These are phyloP conservation scores for Monilinia fructigena DNA, from an alignment of 2,329 filamentous ascomycete genomes.

Conservation along the genomic window DNA sequence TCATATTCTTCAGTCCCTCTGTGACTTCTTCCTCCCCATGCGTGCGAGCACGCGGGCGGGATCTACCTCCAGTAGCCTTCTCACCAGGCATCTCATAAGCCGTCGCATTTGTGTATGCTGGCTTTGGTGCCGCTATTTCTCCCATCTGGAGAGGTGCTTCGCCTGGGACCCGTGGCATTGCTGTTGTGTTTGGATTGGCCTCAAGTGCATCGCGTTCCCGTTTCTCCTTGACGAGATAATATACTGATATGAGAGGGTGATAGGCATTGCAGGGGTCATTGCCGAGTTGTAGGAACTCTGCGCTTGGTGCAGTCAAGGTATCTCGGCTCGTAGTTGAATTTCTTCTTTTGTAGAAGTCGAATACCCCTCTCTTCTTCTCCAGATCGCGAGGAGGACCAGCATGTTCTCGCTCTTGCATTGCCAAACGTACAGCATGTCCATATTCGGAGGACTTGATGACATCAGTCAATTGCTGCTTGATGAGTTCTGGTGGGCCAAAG, in stretches of 20 bases:
- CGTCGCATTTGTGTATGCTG: slow-evolving; percentile 82
- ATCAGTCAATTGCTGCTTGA: slow-evolving; percentile 76
- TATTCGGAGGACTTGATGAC: slow-evolving; percentile 95
- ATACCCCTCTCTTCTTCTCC: slow-evolving; percentile 82
- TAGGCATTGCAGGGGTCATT: slow-evolving; percentile 90
- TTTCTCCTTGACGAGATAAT: slow-evolving; percentile 95
- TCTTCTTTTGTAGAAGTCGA: slow-evolving; percentile 94
- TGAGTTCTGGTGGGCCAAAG: slow-evolving; percentile 83
- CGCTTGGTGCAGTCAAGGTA: slow-evolving; percentile 78
- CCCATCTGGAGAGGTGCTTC: slow-evolving; percentile 60
- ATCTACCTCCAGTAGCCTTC: slow-evolving; percentile 78
- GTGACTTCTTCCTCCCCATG: slow-evolving; percentile 91
- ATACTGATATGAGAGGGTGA: slow-evolving; percentile 87
- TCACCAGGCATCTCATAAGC: slow-evolving; percentile 88
- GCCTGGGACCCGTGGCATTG: slow-evolving; percentile 55
- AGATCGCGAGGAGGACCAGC: slow-evolving; percentile 54
- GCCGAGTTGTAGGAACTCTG: slow-evolving; percentile 78
- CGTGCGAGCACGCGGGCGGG: slow-evolving; percentile 81
- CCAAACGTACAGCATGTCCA: slow-evolving; percentile 73
- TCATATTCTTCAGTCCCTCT: slow-evolving; percentile 67
- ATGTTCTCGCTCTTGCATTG: slow-evolving; percentile 64
- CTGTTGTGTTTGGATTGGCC: slow-evolving; percentile 57
- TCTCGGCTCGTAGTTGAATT: slow-evolving; percentile 89
- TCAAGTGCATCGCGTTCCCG: slow-evolving; percentile 70
- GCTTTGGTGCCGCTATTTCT: slow-evolving; percentile 76